These are phyloP conservation scores for Mycena indigotica DNA, from an alignment of 768 basidiomycete species.

Conservation along the genomic window DNA sequence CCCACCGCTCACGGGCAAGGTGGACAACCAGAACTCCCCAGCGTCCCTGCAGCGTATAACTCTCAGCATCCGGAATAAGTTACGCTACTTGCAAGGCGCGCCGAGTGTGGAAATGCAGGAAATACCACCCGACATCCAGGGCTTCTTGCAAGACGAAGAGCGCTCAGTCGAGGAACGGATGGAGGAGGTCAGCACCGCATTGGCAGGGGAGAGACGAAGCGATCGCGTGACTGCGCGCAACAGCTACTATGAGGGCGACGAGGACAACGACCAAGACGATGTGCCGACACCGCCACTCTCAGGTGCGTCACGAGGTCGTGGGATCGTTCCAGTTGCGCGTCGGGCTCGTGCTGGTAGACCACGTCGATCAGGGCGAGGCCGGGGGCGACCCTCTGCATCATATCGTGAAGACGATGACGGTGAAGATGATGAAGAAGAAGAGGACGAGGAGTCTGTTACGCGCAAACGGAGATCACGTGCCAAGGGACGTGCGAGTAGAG, in stretches of 20 bases:
- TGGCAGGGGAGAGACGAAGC: conserved; percentile 55
- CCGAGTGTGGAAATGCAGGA: conserved; percentile 97
- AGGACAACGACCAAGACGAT: conserved; percentile 61
- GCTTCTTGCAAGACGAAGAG: conserved; percentile 74
- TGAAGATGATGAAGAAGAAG: conserved; percentile 18
- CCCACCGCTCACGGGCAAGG: conserved; percentile 86
- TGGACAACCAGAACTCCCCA: conserved; percentile 90
- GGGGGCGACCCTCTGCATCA: conserved; percentile 31
- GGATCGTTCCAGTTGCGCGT: neutral
- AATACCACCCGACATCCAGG: conserved; percentile 89
- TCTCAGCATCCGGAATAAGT: conserved; percentile 80
- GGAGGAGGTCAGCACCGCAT: conserved; percentile 61
- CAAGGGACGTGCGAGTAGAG: conserved; percentile 34
- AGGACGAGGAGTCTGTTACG: conserved; percentile 12
- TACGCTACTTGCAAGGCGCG: conserved; percentile 91
- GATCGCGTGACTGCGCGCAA: conserved; percentile 60
- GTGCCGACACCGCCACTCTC: conserved; percentile 25
- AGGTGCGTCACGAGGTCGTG: conserved; percentile 25
- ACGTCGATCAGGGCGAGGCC: conserved; percentile 37
- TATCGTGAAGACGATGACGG: conserved; percentile 26
- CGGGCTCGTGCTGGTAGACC: conserved; percentile 31
- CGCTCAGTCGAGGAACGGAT: conserved; percentile 66
- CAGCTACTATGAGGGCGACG: conserved; percentile 75
- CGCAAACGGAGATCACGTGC: conserved; percentile 21
- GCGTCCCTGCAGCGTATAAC: conserved; percentile 85